phyloP scores from a whole-genome alignment of 2,329 filamentous ascomycete genomes.

The Leptodontidium sp. region DNA sequence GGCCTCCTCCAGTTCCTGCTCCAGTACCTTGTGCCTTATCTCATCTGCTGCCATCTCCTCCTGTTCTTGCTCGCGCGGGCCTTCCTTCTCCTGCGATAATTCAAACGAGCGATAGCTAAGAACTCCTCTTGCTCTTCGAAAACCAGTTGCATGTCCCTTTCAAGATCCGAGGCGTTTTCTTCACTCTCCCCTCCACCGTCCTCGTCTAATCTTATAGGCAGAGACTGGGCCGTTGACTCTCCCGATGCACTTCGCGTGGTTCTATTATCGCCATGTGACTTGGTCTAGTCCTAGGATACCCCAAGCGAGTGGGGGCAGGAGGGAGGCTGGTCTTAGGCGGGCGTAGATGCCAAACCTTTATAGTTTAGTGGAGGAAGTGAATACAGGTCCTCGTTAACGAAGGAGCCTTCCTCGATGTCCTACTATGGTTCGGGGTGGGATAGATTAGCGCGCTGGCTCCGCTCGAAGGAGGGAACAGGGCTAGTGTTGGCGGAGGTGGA shows the following conservation, averaged over 20 bases:
- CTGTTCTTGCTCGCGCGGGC: constrained; percentile 22
- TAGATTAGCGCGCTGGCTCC: too few species aligned
- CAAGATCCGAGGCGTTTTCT: constrained; percentile 11
- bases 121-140: constrained; percentile 23
- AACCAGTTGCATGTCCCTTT: too few species aligned
- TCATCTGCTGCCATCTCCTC: constrained; percentile 27
- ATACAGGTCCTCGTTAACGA: constrained; percentile 18
- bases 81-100: constrained; percentile 22
- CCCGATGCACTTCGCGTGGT: constrained; percentile 12
- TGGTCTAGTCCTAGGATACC: constrained; percentile 5
- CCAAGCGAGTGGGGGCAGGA: not conserved
- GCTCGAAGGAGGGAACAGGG: too few species aligned
- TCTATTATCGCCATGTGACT: constrained; percentile 12
- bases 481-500: too few species aligned
- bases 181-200: constrained; percentile 12
- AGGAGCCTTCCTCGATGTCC: constrained; percentile 21
- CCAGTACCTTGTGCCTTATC: too few species aligned
- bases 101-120: constrained; percentile 17
- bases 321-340: too few species aligned
- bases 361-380: too few species aligned
- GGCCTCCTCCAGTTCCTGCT: too few species aligned
- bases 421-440: constrained; percentile 11
- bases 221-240: constrained; percentile 5
- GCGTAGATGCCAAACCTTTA: too few species aligned
- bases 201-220: constrained; percentile 12